phyloP scores from a whole-genome alignment of 768 basidiomycete genomes.

The Leccinum barrowsii region DNA sequence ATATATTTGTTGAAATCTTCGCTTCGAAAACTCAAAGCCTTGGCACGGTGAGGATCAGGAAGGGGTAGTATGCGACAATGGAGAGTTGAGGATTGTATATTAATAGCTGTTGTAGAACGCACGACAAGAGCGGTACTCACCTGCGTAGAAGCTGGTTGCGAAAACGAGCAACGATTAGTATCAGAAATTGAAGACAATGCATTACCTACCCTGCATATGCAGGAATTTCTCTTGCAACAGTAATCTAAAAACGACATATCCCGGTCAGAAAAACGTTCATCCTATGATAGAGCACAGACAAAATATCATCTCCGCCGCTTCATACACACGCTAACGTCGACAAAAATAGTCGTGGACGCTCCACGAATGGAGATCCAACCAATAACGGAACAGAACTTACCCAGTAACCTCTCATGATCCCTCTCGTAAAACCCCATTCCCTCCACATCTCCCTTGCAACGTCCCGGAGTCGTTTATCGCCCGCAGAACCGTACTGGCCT shows the following conservation, averaged over 20 bases:
- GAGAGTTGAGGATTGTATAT: neutral
- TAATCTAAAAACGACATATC: slow-evolving; percentile 50
- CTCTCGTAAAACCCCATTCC: slow-evolving; percentile 80
- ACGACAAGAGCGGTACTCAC: slow-evolving; percentile 27
- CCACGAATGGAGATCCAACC: neutral
- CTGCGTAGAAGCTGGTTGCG: slow-evolving; percentile 60
- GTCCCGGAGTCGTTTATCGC: slow-evolving; percentile 72
- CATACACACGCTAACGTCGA: neutral
- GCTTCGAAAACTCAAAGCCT: slow-evolving; percentile 90
- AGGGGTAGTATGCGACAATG: too few relatives aligned
- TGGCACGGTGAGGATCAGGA: neutral
- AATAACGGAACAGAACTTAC: slow-evolving; percentile 37
- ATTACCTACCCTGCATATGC: slow-evolving; percentile 75
- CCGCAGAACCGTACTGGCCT: slow-evolving; percentile 81
- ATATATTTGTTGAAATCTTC: slow-evolving; percentile 61
- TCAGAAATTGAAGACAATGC: neutral
- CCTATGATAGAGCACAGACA: neutral
- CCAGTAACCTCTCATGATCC: slow-evolving; percentile 98
- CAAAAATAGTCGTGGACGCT: neutral
- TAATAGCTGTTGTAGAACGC: neutral
- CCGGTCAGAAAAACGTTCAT: neutral
- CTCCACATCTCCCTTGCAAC: slow-evolving; percentile 82
- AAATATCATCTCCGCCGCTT: neutral
- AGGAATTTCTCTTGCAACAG: slow-evolving; percentile 90
- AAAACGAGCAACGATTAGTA: neutral